Percentiles rank a stretch among this genome's conserved stretches.
phyloP scores from a whole-genome alignment of 768 basidiomycete genomes.

The Phylloporus sp. region DNA sequence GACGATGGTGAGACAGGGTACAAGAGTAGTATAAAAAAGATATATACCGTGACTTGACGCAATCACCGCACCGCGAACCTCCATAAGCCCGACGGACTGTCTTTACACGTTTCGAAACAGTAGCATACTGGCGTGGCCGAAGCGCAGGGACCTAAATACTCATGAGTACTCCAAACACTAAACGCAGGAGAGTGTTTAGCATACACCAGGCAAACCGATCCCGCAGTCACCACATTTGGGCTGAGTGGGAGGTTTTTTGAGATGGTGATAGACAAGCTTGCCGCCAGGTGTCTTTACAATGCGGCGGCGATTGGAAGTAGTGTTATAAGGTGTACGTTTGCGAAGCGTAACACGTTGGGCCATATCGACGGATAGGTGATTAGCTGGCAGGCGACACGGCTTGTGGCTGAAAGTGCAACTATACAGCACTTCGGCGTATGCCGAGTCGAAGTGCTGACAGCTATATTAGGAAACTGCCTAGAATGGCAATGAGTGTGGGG shows the following conservation, averaged over 20 bases:
- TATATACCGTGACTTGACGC: conserved; percentile 89
- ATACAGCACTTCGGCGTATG: conserved; percentile 18
- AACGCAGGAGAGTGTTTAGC: conserved; percentile 28
- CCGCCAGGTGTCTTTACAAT: conserved; percentile 99
- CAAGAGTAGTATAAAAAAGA: neutral
- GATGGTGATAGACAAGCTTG: conserved; percentile 95
- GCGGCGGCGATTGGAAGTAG: conserved; percentile 91
- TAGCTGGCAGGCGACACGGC: neutral
- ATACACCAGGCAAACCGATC: conserved; percentile 86
- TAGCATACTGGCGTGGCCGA: conserved; percentile 93
- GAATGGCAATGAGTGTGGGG: neutral
- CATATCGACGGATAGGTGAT: conserved; percentile 40
- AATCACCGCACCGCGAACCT: conserved; percentile 93
- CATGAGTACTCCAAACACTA: neutral
- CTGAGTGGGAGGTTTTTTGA: conserved; percentile 88
- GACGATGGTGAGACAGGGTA: neutral
- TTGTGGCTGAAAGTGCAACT: conserved; percentile 24
- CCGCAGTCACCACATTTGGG: conserved; percentile 99
- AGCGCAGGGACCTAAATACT: conserved; percentile 79
- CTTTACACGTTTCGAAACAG: conserved; percentile 96
- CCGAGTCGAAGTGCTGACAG: neutral
- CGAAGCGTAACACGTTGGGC: conserved; percentile 99
- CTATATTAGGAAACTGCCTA: conserved; percentile 5
- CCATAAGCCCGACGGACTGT: conserved; percentile 95
- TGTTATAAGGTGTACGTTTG: conserved; percentile 98